A percentile compares a stretch with the other conserved stretches of the same genome.
phyloP scores from a whole-genome alignment of 148 eudicot species.

The Diospyros kaki region DNA sequence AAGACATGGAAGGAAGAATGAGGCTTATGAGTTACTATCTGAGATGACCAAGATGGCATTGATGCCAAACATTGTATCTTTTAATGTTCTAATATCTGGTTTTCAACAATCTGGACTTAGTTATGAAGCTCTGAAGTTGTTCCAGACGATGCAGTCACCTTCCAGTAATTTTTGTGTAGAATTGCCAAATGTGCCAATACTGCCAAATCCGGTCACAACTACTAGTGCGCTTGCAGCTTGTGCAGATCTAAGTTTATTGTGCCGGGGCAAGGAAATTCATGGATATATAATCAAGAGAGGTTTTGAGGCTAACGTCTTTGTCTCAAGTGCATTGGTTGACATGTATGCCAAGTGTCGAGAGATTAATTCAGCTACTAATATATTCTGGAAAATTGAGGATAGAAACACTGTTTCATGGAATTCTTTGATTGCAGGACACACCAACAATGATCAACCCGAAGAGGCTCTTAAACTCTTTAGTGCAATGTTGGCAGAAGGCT shows the following conservation, averaged over 20 bases:
- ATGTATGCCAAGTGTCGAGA: slow-evolving; percentile 52
- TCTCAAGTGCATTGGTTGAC: slow-evolving; percentile 51
- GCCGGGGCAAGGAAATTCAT: slow-evolving; percentile 50
- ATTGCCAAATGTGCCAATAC: slow-evolving; percentile 14
- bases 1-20: slow-evolving; percentile 34
- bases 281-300: slow-evolving; percentile 30
- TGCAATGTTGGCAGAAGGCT: slow-evolving; percentile 35
- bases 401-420: slow-evolving; percentile 52
- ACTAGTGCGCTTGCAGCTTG: slow-evolving; percentile 54
- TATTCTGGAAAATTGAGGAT: slow-evolving; percentile 37
- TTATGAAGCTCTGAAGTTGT: slow-evolving; percentile 42
- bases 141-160: slow-evolving; percentile 45
- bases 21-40: slow-evolving; percentile 28
- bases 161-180: slow-evolving; percentile 10
- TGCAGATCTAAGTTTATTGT: slow-evolving; percentile 33
- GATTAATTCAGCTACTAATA: slow-evolving; percentile 34
- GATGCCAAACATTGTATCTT: slow-evolving; percentile 38
- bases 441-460: slow-evolving; percentile 19
- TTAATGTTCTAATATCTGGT: slow-evolving; percentile 45
- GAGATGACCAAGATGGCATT: slow-evolving; percentile 40
- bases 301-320: slow-evolving; percentile 35
- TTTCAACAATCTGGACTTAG: slow-evolving; percentile 43
- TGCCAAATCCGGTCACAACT: slow-evolving; percentile 35
- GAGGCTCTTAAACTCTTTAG: slow-evolving; percentile 33
- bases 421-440: slow-evolving; percentile 37